These are phyloP conservation scores for Datisca glomerata DNA, from an alignment of 306 rosid genomes.

Conservation along the genomic window DNA sequence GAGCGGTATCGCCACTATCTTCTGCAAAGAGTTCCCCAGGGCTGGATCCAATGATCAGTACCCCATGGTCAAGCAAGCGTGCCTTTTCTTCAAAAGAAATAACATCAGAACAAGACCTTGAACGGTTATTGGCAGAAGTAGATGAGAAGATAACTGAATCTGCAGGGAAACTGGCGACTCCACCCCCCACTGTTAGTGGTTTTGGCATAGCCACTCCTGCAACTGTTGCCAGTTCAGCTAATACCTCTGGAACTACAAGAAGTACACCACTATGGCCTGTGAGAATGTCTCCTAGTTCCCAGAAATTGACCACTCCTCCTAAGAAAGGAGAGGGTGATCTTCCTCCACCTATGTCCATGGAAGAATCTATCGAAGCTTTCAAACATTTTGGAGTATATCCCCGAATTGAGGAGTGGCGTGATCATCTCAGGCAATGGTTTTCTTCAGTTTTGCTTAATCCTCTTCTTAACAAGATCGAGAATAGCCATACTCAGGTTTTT, in stretches of 20 bases:
- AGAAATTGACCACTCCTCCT: slow-evolving; percentile 82
- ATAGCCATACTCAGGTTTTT: slow-evolving; percentile 73
- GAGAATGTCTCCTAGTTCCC: slow-evolving; percentile 94
- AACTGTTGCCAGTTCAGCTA: slow-evolving; percentile 50
- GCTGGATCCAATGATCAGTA: slow-evolving; percentile 32
- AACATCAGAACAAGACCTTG: slow-evolving; percentile 77
- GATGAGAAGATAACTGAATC: slow-evolving; percentile 70
- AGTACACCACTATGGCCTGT: slow-evolving; percentile 85
- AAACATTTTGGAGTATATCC: slow-evolving; percentile 77
- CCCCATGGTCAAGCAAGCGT: slow-evolving; percentile 80
- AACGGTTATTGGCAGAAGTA: slow-evolving; percentile 68
- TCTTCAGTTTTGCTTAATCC: slow-evolving; percentile 72
- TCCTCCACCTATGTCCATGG: slow-evolving; percentile 94
- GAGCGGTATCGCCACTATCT: slow-evolving; percentile 41
- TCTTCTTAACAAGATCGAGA: slow-evolving; percentile 62
- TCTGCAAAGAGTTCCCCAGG: slow-evolving; percentile 41
- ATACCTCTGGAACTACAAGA: slow-evolving; percentile 74
- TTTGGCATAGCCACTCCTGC: slow-evolving; percentile 61
- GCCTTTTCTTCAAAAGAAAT: slow-evolving; percentile 48
- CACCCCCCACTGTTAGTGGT: slow-evolving; percentile 69
- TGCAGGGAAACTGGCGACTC: slow-evolving; percentile 73
- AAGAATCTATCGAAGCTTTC: slow-evolving; percentile 69
- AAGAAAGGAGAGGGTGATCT: slow-evolving; percentile 82
- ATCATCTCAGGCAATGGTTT: slow-evolving; percentile 83
- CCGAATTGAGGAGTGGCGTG: slow-evolving; percentile 93